Percentiles rank a stretch among this genome's conserved stretches.
These are phyloP conservation scores for Fagopyrum esculentum DNA, from an alignment of 148 eudicot species.

Conservation along the genomic window DNA sequence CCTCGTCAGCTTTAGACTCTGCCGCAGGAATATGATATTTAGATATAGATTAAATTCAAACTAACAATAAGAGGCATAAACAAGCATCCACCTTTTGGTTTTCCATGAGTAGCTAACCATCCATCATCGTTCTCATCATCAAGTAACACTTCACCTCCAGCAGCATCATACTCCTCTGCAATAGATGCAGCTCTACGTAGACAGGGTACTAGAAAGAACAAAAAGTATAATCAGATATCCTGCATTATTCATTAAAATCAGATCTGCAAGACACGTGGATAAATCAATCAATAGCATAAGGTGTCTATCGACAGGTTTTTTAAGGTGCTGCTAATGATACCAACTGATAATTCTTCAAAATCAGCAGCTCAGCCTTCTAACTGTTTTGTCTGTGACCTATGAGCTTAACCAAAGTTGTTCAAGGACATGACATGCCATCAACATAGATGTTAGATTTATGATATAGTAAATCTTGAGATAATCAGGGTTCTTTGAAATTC, in stretches of 20 bases:
- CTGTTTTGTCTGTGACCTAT: neutral
- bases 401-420: neutral
- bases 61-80: neutral
- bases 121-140: slow-evolving; percentile 94
- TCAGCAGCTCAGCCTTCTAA: neutral
- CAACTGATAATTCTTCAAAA: neutral
- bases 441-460: neutral
- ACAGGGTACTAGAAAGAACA: slow-evolving; percentile 64
- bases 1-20: slow-evolving; percentile 58
- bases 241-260: neutral
- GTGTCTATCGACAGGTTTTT: neutral
- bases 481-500: neutral
- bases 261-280: neutral
- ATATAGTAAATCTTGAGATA: neutral
- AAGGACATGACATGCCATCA: neutral
- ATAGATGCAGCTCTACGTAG: slow-evolving; percentile 82
- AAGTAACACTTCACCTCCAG: slow-evolving; percentile 89
- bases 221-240: neutral
- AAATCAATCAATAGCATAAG: neutral
- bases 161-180: slow-evolving; percentile 93
- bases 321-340: neutral
- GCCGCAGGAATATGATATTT: neutral
- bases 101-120: slow-evolving; percentile 98
- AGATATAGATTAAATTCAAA: slow-evolving; percentile 7
- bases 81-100: slow-evolving; percentile 60